Conservation (phyloP, 345 rosid species). For the Lepidium africanum region DNA sequence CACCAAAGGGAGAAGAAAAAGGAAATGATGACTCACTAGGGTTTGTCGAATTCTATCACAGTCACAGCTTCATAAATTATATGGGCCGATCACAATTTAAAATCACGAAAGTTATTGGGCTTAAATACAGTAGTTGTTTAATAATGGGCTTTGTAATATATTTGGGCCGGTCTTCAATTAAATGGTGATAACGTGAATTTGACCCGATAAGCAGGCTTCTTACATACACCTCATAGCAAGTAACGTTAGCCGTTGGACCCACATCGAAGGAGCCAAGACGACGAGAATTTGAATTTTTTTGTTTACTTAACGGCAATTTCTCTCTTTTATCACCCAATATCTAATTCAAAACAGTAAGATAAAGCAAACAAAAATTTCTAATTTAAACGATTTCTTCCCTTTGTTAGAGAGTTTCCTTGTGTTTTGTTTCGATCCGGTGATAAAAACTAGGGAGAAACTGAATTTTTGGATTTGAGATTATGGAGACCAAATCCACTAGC, state of each 20-base stretch:
- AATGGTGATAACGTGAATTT: background rate
- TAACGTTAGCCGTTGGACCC: constrained; percentile 7
- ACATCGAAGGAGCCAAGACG: constrained; percentile 8
- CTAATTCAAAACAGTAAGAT: background rate
- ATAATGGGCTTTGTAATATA: background rate
- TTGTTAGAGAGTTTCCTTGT: background rate
- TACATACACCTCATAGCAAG: background rate
- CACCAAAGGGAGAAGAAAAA: too few relatives aligned
- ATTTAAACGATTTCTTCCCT: background rate
- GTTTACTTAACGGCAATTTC: constrained; percentile 14
- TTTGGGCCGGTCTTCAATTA: background rate
- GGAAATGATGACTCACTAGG: too few relatives aligned
- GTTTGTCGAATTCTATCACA: too few relatives aligned
- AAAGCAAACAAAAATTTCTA: background rate
- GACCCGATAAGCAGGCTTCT: constrained; percentile 4
- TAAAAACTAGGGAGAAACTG: background rate
- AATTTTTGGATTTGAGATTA: background rate
- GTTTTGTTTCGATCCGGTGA: background rate
- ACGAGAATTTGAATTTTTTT: background rate
- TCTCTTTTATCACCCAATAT: background rate
- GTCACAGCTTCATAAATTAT: too few relatives aligned
- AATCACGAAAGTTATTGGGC: too few relatives aligned
- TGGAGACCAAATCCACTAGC: constrained; percentile 12
- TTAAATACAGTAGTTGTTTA: too few relatives aligned
- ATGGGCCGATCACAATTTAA: too few relatives aligned